Base-by-base conservation (phyloP, 1,284 basidiomycete species). In the Rhodotorula sp. region DNA sequence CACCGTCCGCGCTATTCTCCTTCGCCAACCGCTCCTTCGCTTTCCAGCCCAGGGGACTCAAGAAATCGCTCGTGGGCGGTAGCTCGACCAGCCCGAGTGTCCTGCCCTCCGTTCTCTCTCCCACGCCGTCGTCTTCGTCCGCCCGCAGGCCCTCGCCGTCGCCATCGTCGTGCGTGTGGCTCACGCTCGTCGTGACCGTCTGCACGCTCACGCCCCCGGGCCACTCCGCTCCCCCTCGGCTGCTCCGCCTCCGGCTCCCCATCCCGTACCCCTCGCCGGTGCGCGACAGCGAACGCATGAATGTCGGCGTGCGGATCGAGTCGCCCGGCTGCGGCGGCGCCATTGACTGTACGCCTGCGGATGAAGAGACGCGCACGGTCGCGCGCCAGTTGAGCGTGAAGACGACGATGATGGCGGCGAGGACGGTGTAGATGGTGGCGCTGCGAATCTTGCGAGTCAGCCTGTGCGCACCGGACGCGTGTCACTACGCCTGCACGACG, bases 371-470 rank as follows among this genome's bases (percentile, higher is more conserved):
- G 27, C 63, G 63, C 14, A 58, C 45, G 7, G 34, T n/a, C 16
- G 55, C 17, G 56, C 63, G 63, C 45, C 34, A 64, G 63, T 58
- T 64, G 46, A 70, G 55, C 13, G 68, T 62, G 25, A 62, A 65
- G 19, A 70, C 9, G 50, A 70, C 61, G 55, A 70, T 55, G 55
- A 52, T 66, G 42, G 54, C 54, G 17, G 42, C 46, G 52, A 66
- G 53, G 13, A 66, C 42, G 49, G 68, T 70, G 50, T 66, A 70
- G 50, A 70, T 62, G 16, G 21, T 19, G 9, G 68, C 65, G n/a
- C 53, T 55, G 59, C 61, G 61, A 12, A 17, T 3, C 3, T 4
- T 10, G 3, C 8, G 27, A 27, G 53, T 54, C 17, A 54, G 53
- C 25, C 25, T 7, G 23, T 9, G 23, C 25, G 53, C 10, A 34